These are phyloP conservation scores for Penicillium sp. DNA, from an alignment of 2,329 filamentous ascomycete genomes.

Conservation along the genomic window DNA sequence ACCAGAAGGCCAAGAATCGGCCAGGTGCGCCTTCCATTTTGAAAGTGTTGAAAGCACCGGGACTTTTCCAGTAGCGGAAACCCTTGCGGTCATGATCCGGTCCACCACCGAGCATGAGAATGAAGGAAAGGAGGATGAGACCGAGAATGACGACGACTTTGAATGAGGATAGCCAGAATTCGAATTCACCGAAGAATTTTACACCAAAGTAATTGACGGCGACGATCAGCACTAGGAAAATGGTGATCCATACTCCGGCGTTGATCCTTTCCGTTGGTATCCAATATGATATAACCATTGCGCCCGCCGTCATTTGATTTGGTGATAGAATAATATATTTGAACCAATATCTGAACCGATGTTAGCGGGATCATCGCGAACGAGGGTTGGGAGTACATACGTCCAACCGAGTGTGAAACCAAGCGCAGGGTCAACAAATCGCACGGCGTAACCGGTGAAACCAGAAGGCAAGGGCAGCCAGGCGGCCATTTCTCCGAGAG, in stretches of 20 bases:
- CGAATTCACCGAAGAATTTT: conserved; percentile 68
- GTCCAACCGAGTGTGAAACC: conserved; percentile 76
- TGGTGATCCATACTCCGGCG: conserved; percentile 74
- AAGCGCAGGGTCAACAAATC: conserved; percentile 77
- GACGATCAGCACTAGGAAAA: conserved; percentile 64
- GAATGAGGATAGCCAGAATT: conserved; percentile 60
- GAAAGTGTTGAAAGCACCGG: conserved; percentile 58
- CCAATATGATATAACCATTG: conserved; percentile 79
- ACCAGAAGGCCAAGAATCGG: conserved; percentile 65
- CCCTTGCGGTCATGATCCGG: conserved; percentile 62
- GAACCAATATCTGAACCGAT: conserved; percentile 53
- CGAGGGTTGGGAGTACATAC: conserved; percentile 40
- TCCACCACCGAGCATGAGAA: conserved; percentile 65
- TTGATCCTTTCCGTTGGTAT: conserved; percentile 64
- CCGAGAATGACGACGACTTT: conserved; percentile 67
- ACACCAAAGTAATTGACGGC: conserved; percentile 70
- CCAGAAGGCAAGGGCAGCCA: conserved; percentile 76
- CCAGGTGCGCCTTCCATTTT: conserved; percentile 48
- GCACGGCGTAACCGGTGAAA: conserved; percentile 76
- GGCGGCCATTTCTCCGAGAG: conserved; percentile 79
- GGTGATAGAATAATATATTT: conserved; percentile 84
- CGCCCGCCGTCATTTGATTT: conserved; percentile 78
- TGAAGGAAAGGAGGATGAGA: conserved; percentile 63
- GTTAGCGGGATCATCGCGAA: conserved; percentile 4
- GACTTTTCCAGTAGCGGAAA: conserved; percentile 65